Evolutionary conservation across 2,329 filamentous ascomycete species (phyloP), one percentile per base, ranked within the genome.

Genomic region (Sporothrix globosa): DNA sequence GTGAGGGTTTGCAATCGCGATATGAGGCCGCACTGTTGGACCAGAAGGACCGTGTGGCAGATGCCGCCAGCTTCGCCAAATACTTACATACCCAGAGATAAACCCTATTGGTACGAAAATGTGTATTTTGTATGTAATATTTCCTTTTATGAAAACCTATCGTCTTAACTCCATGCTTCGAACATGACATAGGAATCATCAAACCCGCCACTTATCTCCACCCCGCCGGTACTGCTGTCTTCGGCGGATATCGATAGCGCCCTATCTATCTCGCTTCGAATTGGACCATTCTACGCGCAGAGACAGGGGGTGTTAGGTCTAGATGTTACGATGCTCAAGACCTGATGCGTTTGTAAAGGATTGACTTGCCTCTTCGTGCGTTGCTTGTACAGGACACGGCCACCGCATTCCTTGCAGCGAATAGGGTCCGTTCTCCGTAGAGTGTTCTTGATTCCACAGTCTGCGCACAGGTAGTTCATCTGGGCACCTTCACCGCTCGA

Each of bases 301-400:
- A 27, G 17, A 11, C 48, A 21, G 7, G 7, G n/a, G 5, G 54
- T 73, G 4, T 58, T 46, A 44, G 6, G 46, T 30, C n/a, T 2
- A 19, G 3, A 44, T 27, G 24, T 58, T 3, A 58, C 13, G 27
- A 58, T 13, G 19, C 13, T 21, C 24, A 17, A 34, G 5, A 34
- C 6, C 34, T 34, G 34, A 34, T 34, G 5, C 34, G 34, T 34
- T 2, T 6, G 7, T 17, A 13, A 9, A 54, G 1, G 5, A 6
- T 34, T 17, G 10, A 30, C 69, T 5, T 58, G 97, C 96, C 96
- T 89, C 86, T 97, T 97, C 58, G 96, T 99, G 78, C 96, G 84
- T 87, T 97, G 92, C 88, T 99, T 99, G 83, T 98, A 98, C 75
- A 99, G 83, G 73, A 99, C 93, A 74, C 96, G 90, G 77, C 97